Evolutionary conservation across 1,284 basidiomycete species (phyloP).

Genomic region (Mycena citricolor): DNA sequence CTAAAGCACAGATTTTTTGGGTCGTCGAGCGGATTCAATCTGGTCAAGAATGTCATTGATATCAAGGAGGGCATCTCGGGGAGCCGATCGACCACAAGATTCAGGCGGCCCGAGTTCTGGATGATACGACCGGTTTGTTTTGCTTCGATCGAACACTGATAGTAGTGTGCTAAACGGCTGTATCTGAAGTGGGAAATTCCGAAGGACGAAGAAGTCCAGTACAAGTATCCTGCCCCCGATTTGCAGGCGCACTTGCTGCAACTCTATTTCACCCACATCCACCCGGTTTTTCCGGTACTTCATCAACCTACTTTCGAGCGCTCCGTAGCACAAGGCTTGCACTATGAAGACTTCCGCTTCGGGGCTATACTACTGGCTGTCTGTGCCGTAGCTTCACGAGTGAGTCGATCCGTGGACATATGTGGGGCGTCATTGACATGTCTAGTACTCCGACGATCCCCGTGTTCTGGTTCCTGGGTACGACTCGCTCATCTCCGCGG

Average conservation of each 20-base stretch:
- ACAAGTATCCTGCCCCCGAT: slow-evolving; percentile 42
- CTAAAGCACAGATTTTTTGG: slow-evolving; percentile 55
- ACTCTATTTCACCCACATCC: slow-evolving; percentile 57
- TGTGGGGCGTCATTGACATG: neutral
- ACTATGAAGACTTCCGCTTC: slow-evolving; percentile 51
- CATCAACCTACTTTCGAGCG: slow-evolving; percentile 62
- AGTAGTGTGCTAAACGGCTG: slow-evolving; percentile 7
- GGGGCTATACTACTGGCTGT: slow-evolving; percentile 57
- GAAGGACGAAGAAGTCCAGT: slow-evolving; percentile 28
- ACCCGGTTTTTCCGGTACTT: slow-evolving; percentile 55
- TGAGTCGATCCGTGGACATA: neutral
- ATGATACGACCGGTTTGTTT: slow-evolving; percentile 34
- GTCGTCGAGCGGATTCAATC: slow-evolving; percentile 54
- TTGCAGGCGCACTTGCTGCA: slow-evolving; percentile 52
- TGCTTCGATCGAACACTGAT: neutral
- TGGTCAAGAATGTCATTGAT: slow-evolving; percentile 50
- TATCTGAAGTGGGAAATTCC: slow-evolving; percentile 34
- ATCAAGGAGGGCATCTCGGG: slow-evolving; percentile 47
- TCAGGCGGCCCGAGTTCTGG: slow-evolving; percentile 37
- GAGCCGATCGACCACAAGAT: slow-evolving; percentile 21
- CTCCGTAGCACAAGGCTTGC: slow-evolving; percentile 45
- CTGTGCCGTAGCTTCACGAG: slow-evolving; percentile 60
- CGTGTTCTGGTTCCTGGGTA: slow-evolving; percentile 50
- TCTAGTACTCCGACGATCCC: slow-evolving; percentile 54
- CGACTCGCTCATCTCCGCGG: slow-evolving; percentile 47